A percentile compares a stretch with the other conserved stretches of the same genome.
These are phyloP conservation scores for Capsicum pubescens DNA, from an alignment of 257 asterid genomes.

Conservation along the genomic window DNA sequence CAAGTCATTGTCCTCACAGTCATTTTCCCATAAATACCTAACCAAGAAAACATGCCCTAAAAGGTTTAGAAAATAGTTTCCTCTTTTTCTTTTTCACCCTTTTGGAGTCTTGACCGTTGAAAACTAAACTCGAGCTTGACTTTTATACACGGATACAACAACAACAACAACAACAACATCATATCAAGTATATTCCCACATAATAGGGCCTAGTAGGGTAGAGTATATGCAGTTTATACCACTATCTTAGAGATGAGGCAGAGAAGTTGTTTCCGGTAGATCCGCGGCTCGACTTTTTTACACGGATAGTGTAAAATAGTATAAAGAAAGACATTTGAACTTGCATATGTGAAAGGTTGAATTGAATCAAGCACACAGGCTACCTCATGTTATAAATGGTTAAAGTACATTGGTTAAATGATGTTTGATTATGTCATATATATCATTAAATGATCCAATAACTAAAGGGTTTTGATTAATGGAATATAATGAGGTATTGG, in stretches of 20 bases:
- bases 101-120: neutral
- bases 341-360: neutral
- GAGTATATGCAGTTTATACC: too few species aligned
- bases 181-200: too few species aligned
- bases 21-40: slow-evolving; percentile 48
- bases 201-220: too few species aligned
- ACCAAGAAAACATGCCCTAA: slow-evolving; percentile 37
- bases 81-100: slow-evolving; percentile 18
- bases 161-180: too few species aligned
- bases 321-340: neutral
- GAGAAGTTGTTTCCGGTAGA: too few species aligned
- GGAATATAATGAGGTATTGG: neutral
- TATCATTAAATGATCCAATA: neutral
- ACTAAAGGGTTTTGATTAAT: neutral
- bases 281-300: neutral
- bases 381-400: neutral
- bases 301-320: neutral
- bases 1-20: slow-evolving; percentile 33
- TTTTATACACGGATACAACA: neutral
- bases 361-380: neutral
- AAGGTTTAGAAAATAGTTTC: slow-evolving; percentile 33
- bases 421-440: neutral
- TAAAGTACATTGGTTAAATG: neutral
- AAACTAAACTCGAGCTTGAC: neutral
- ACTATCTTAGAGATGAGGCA: too few species aligned